These are phyloP conservation scores for Erysimum cheiranthoides DNA, from an alignment of 345 rosid species.

Conservation along the genomic window DNA sequence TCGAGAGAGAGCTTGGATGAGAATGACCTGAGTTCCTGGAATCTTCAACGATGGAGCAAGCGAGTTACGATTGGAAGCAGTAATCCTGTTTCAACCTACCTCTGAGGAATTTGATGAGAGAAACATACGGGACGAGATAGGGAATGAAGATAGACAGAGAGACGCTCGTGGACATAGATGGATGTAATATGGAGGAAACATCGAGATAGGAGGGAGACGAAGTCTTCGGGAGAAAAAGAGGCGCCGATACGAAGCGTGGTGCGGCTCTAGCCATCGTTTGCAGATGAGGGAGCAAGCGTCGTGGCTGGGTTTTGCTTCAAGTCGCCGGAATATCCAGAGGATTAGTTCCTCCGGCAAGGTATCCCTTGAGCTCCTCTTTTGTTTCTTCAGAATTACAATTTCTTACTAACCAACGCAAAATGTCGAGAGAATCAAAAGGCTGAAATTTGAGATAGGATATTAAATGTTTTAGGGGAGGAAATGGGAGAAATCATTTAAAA, in stretches of 20 bases:
- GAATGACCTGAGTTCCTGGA: conserved; percentile 82
- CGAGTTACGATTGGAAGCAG: conserved; percentile 43
- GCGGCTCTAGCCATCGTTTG: conserved; percentile 84
- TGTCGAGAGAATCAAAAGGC: too few relatives aligned
- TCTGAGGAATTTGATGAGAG: not conserved
- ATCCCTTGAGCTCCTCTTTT: too few relatives aligned
- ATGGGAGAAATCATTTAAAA: too few relatives aligned
- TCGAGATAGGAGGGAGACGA: conserved; percentile 65
- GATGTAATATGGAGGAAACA: conserved; percentile 69
- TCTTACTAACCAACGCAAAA: too few relatives aligned
- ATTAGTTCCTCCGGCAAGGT: conserved; percentile 85
- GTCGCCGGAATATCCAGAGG: conserved; percentile 70
- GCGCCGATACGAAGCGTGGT: conserved; percentile 88
- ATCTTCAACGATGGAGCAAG: conserved; percentile 54
- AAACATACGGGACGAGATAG: conserved; percentile 42
- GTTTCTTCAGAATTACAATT: too few relatives aligned
- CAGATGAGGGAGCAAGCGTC: conserved; percentile 95
- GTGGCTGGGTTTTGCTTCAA: conserved; percentile 67
- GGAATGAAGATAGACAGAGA: conserved; percentile 58
- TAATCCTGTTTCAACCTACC: conserved; percentile 25
- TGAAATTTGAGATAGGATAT: too few relatives aligned
- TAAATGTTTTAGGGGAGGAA: too few relatives aligned
- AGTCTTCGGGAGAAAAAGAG: conserved; percentile 67
- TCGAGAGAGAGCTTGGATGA: conserved; percentile 10
- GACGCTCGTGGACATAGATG: conserved; percentile 78